Conservation (phyloP, 768 basidiomycete species). For the Pleurotus pulmonarius region DNA sequence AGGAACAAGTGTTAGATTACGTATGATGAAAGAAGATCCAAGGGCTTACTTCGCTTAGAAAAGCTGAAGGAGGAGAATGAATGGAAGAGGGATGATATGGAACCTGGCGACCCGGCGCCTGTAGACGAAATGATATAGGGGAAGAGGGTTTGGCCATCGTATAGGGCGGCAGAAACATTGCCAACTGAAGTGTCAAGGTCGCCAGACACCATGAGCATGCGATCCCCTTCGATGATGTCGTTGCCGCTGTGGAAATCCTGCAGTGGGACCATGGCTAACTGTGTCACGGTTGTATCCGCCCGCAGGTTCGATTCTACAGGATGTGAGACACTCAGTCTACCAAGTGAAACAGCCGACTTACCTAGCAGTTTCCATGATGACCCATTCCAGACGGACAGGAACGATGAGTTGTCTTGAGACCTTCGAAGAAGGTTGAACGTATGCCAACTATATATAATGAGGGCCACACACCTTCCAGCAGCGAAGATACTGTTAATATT, state of each 20-base stretch:
- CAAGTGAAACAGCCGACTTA: constrained; percentile 21
- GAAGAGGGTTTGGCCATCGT: constrained; percentile 76
- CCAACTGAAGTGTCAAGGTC: constrained; percentile 69
- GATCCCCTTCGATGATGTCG: constrained; percentile 73
- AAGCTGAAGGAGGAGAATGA: constrained; percentile 80
- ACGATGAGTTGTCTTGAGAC: constrained; percentile 50
- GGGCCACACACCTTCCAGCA: constrained; percentile 69
- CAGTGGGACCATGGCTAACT: constrained; percentile 88
- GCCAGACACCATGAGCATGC: constrained; percentile 89
- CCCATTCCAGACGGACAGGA: constrained; percentile 86
- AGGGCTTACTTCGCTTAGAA: constrained; percentile 56
- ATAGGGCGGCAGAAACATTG: constrained; percentile 81
- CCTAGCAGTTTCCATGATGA: constrained; percentile 66
- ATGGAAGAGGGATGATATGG: constrained; percentile 76
- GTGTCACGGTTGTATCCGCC: constrained; percentile 63
- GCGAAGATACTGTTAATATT: constrained; percentile 86
- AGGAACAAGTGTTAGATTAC: constrained; percentile 10
- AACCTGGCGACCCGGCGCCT: constrained; percentile 62
- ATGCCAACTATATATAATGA: neutral
- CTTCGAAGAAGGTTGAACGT: constrained; percentile 24
- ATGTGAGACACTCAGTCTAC: neutral
- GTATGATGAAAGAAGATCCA: constrained; percentile 6
- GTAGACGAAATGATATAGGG: constrained; percentile 78
- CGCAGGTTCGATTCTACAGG: constrained; percentile 52
- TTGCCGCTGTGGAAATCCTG: constrained; percentile 70